Evolutionary conservation across 805 yeast species (phyloP), one percentile per base, ranked within the genome.

Genomic region (Myxozyma mucilagina): DNA sequence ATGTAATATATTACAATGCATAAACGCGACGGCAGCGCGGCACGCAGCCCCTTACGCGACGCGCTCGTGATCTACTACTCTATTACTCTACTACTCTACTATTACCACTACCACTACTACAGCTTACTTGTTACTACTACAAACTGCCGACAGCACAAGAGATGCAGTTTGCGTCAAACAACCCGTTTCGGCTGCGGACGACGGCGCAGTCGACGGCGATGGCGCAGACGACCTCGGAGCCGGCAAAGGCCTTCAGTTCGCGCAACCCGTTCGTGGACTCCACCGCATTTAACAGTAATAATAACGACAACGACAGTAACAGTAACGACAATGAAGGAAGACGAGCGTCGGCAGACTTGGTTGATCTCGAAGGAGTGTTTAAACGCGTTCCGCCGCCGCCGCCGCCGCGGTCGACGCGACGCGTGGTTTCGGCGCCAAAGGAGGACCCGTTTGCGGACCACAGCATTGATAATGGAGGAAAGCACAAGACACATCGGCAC

Each of bases 111-210:
- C n/a, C n/a, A n/a, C n/a, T n/a, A n/a, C n/a, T n/a, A n/a, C n/a
- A n/a, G n/a, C n/a, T n/a, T n/a, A n/a, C n/a, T n/a, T n/a, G n/a
- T n/a, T n/a, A n/a, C n/a, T 20, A 35, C 41, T 18, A 9, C 51
- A 16, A 34, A 24, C 18, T n/a, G 20, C 38, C 49, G 9, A 42
- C 50, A 18, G 7, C 45, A 11, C 29, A 11, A 24, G 20, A 20
- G 36, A 58, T 56, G 67, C 59, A 60, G 31, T 63, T 61, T 47
- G 64, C 67, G 35, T 60, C 65, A 36, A 63, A 63, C 36, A 63
- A 63, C 38, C 67, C 67, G 47, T 63, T 63, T 53, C 67, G 67
- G 16, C 60, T 56, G 42, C 58, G 39, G 50, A 24, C 29, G 29
- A 24, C 29, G 4, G 29, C 29, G 49, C 56, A n/a, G 38, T 50